These are phyloP conservation scores for Veloporphyrellus conicus DNA, from an alignment of 1,284 basidiomycete genomes.

Conservation along the genomic window DNA sequence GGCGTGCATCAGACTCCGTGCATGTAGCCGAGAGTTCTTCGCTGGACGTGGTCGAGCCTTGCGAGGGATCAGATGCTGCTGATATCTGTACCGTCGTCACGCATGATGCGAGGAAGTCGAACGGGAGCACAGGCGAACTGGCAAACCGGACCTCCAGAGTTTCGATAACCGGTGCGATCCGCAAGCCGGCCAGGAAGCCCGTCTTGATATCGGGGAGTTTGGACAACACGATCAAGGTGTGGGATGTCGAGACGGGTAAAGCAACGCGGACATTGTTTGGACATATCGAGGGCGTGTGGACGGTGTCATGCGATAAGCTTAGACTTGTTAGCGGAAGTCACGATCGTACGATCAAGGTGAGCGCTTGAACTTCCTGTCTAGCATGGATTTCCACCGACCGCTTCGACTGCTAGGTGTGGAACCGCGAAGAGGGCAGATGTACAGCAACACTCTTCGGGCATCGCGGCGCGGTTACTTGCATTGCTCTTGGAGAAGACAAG, in stretches of 20 bases:
- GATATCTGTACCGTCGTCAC: slow-evolving; percentile 33
- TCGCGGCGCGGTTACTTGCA: slow-evolving; percentile 87
- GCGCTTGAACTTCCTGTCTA: not conserved
- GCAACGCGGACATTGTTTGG: slow-evolving; percentile 87
- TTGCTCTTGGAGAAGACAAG: slow-evolving; percentile 91
- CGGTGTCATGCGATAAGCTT: slow-evolving; percentile 87
- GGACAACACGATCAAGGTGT: slow-evolving; percentile 95
- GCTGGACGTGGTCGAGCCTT: slow-evolving; percentile 17
- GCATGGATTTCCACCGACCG: slow-evolving; percentile 8
- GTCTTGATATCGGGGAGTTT: slow-evolving; percentile 87
- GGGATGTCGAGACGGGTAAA: slow-evolving; percentile 89
- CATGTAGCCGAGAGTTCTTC: slow-evolving; percentile 18
- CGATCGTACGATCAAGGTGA: slow-evolving; percentile 86
- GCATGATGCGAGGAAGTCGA: slow-evolving; percentile 18
- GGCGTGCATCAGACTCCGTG: slow-evolving; percentile 1
- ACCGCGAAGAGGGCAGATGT: slow-evolving; percentile 83
- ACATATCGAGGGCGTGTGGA: slow-evolving; percentile 97
- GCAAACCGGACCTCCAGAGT: slow-evolving; percentile 4
- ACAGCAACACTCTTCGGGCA: slow-evolving; percentile 92
- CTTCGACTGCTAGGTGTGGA: slow-evolving; percentile 69
- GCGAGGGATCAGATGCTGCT: slow-evolving; percentile 7
- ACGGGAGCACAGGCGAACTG: slow-evolving; percentile 16
- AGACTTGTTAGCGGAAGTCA: slow-evolving; percentile 90
- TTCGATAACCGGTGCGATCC: not conserved
- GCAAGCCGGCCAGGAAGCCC: slow-evolving; percentile 44